phyloP scores from a whole-genome alignment of 1,284 basidiomycete species.

The Boletellus sp. region DNA sequence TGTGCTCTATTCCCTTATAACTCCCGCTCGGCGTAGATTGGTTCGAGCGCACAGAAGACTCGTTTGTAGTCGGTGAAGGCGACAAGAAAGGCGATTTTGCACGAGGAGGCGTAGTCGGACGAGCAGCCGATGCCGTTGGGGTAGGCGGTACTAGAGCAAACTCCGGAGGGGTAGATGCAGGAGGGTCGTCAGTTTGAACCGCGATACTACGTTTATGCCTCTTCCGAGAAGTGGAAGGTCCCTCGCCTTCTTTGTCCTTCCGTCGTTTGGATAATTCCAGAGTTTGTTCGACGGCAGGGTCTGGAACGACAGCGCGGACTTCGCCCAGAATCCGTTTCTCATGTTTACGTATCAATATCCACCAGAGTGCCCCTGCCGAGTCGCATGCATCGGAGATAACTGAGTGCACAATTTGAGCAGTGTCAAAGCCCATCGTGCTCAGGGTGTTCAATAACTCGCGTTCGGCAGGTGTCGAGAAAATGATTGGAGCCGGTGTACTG shows the following conservation, averaged over 20 bases:
- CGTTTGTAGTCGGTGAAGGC: conserved; percentile 55
- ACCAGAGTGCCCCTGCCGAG: conserved; percentile 89
- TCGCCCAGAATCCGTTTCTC: conserved; percentile 57
- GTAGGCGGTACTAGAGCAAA: conserved; percentile 72
- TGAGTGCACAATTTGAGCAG: conserved; percentile 91
- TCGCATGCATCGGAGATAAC: conserved; percentile 93
- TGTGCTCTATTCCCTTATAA: conserved; percentile 38
- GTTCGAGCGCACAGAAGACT: conserved; percentile 50
- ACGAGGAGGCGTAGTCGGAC: conserved; percentile 52
- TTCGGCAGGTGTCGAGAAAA: conserved; percentile 84
- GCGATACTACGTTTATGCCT: conserved; percentile 22
- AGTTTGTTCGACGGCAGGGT: conserved; percentile 31
- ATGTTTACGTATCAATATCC: conserved; percentile 85
- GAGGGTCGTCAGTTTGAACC: conserved; percentile 27
- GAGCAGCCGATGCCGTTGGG: conserved; percentile 49
- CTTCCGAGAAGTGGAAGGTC: conserved; percentile 17
- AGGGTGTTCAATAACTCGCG: conserved; percentile 77
- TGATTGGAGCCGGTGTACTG: conserved; percentile 66
- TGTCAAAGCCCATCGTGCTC: conserved; percentile 82
- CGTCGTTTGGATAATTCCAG: conserved; percentile 22
- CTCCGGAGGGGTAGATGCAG: conserved; percentile 50
- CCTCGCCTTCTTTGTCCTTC: conserved; percentile 33
- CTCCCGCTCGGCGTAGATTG: conserved; percentile 64
- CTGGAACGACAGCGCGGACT: conserved; percentile 21
- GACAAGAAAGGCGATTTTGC: conserved; percentile 58